Evolutionary conservation across 768 basidiomycete species (phyloP), one percentile per base, ranked within the genome.

Genomic region (Lactarius pseudohatsudake): DNA sequence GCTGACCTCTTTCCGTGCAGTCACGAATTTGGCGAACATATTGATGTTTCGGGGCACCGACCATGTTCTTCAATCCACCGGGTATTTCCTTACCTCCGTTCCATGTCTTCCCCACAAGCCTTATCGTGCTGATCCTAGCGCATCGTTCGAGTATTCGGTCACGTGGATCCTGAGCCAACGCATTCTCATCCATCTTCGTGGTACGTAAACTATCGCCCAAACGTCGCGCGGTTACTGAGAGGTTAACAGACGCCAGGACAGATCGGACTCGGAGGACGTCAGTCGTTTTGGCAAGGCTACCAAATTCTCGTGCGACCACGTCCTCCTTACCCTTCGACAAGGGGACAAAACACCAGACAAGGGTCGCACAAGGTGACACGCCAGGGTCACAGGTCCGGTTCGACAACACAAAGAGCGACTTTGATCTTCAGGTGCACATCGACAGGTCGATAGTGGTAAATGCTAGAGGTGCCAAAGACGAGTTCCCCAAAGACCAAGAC

Each of bases 111-210:
- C 9, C n/a, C 13, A 40, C 57, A 13, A 50, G 43, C 41, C 62
- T 57, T 57, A 54, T 47, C 22, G 16, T 43, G 34, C 36, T 2
- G 2, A 10, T 50, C 22, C 7, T 56, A 78, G 77, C 22, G 72
- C 73, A 18, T 72, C 76, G 26, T 67, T 77, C 18, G 79, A 71
- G 54, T 78, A 77, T 64, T 72, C 73, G 3, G 59, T 75, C 34
- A 75, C 76, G 9, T 77, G 75, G 76, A 76, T 76, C 65, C 75
- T 73, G 76, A 74, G 73, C 66, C 77, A 77, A 63, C 72, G 73
- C 11, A 72, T 77, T 66, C 72, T 77, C 62, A 76, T 77, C 47
- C 75, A 76, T 47, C 72, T 76, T 26, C 74, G 72, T 30, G 72
- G 76, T 76, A 70, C 64, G 73, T 62, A 16, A 36, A 28, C 40